Base-by-base conservation (phyloP, 768 basidiomycete species). In the Terana coerulea region DNA sequence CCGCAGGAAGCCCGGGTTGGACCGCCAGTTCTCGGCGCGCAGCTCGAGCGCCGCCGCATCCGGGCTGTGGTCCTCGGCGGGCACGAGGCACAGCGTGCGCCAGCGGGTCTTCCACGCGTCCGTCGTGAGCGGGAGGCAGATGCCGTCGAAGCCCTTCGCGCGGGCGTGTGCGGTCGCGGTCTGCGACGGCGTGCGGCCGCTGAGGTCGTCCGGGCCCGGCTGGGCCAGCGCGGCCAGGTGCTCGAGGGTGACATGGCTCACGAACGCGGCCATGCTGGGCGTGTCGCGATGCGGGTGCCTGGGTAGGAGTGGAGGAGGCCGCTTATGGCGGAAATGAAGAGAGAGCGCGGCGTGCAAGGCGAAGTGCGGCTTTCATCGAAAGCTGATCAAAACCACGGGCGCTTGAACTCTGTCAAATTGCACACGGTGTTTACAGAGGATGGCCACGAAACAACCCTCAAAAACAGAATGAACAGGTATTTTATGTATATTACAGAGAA, bases 81-180 rank as follows among this genome's bases (percentile, higher is more conserved):
- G 75, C 51, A 88, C 67, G 55, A 92, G 72, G 69, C 97, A 99
- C 81, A 98, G 91, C 48, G 82, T 73, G 57, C 79, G 76, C 95
- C 97, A 99, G 49, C 97, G 75, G 56, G 80, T 75, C 60, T 80
- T 83, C 97, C 97, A 99, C 40, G 78, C 79, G 15, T 77, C 76
- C 49, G 88, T 95, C 21, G 95, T 93, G n/a, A 98, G 74, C n/a
- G 93, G 93, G 15, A 95, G 66, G 61, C 84, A 88, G 35, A 92
- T 74, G 0, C 75, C 65, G 48, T 89, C 83, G 63, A 93, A 98
- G 15, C 88, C 88, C 50, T 82, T 85, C 10, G 72, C 56, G 42
- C 72, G 78, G 15, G 83, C 76, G 24, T 80, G 77, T 11, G 74
- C 64, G 1, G 79, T 62, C 30, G 84, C 65, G 54, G 69, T 67